These are phyloP conservation scores for Hyphodiscus hymeniophilus DNA, from an alignment of 495 filamentous ascomycete species.

Conservation along the genomic window DNA sequence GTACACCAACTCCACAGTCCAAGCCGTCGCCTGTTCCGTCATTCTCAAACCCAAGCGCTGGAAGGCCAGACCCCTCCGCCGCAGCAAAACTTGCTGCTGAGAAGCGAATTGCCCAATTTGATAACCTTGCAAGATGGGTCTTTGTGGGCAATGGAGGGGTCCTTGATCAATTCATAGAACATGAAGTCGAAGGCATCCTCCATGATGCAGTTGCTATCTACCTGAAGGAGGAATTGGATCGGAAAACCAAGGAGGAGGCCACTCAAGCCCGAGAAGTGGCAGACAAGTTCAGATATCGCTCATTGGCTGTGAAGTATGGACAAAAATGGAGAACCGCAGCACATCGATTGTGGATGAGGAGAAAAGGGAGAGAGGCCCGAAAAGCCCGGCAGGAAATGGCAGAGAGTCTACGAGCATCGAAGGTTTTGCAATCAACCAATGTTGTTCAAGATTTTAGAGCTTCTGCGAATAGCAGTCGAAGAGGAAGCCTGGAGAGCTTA, in stretches of 20 bases:
- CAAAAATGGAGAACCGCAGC: constrained; percentile 38
- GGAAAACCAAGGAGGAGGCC: constrained; percentile 32
- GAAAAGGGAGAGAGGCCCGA: constrained; percentile 18
- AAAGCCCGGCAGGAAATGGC: constrained; percentile 16
- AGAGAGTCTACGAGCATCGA: constrained; percentile 15
- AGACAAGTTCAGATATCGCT: constrained; percentile 30
- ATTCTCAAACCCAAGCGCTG: background rate
- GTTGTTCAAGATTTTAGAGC: constrained; percentile 22
- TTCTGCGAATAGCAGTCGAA: constrained; percentile 4
- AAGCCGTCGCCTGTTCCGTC: background rate
- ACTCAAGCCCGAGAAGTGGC: constrained; percentile 21
- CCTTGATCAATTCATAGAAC: constrained; percentile 22
- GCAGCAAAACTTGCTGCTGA: background rate
- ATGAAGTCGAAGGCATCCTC: constrained; percentile 30
- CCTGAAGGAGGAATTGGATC: constrained; percentile 28
- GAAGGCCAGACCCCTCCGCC: background rate
- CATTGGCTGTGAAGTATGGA: constrained; percentile 37
- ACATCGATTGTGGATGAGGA: constrained; percentile 11
- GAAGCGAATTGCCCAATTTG: constrained; percentile 2
- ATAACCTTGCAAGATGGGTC: constrained; percentile 15
- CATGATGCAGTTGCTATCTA: constrained; percentile 24
- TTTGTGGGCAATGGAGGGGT: constrained; percentile 18
- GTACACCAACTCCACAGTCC: background rate
- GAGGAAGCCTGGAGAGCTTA: constrained; percentile 16
- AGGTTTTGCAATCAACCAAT: constrained; percentile 9